These are phyloP conservation scores for Nakaseomyces uthaithaninus DNA, from an alignment of 1,139 yeast genomes.

Conservation along the genomic window DNA sequence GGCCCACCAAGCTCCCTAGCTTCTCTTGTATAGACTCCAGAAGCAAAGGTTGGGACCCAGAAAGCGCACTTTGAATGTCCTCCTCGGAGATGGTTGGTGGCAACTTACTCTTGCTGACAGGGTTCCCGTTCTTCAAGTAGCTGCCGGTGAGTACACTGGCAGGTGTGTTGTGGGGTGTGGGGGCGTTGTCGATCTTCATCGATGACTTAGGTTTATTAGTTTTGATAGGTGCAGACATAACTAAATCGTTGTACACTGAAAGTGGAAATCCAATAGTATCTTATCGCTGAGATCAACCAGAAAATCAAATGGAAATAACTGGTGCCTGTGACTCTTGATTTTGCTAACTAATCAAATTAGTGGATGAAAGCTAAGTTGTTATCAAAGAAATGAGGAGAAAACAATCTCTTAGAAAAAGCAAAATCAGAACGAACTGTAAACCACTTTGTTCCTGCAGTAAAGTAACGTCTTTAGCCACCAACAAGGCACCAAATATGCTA, in stretches of 20 bases:
- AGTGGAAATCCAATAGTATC: no score
- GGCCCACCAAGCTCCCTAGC: constrained; percentile 75
- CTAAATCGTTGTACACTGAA: neutral
- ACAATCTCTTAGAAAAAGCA: no score
- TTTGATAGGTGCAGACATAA: constrained; percentile 31
- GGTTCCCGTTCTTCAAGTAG: constrained; percentile 61
- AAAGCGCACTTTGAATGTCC: constrained; percentile 24
- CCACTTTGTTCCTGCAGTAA: no score
- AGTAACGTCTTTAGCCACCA: no score
- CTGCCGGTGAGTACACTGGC: constrained; percentile 70
- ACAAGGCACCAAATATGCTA: no score
- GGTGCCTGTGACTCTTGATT: no score
- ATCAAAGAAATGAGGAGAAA: no score
- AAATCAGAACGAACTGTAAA: no score
- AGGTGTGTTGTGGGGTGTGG: constrained; percentile 98
- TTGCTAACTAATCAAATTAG: no score
- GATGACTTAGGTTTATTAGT: constrained; percentile 28
- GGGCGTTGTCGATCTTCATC: constrained; percentile 80
- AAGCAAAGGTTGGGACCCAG: constrained; percentile 22
- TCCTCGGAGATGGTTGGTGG: constrained; percentile 60
- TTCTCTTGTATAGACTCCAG: constrained; percentile 75
- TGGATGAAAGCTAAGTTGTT: no score
- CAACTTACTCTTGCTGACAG: constrained; percentile 58
- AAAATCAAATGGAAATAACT: no score
- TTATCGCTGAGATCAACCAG: no score